Conservation (phyloP, 1,139 yeast species). For the Debaryomyces sp. region DNA sequence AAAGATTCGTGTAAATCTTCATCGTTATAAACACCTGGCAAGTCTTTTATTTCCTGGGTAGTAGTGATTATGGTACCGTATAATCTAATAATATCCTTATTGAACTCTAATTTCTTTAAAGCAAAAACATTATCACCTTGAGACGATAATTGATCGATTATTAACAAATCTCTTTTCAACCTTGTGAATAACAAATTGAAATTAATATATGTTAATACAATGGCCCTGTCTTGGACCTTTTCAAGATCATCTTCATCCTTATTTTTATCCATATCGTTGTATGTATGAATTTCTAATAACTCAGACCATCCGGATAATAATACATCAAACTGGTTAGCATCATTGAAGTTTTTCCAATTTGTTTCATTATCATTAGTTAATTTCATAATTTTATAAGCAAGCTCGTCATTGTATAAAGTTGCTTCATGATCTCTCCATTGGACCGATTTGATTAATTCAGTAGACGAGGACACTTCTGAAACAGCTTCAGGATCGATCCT, state of each 20-base stretch:
- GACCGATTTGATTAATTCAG: slow-evolving; percentile 39
- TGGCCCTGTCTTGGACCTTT: slow-evolving; percentile 71
- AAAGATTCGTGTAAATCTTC: slow-evolving; percentile 64
- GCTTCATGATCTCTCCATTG: slow-evolving; percentile 82
- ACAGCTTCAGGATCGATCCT: slow-evolving; percentile 46
- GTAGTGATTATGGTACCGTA: slow-evolving; percentile 51
- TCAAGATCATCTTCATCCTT: slow-evolving; percentile 51
- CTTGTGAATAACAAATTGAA: slow-evolving; percentile 68
- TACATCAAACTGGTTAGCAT: slow-evolving; percentile 33
- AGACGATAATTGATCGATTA: slow-evolving; percentile 38
- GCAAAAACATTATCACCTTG: neutral
- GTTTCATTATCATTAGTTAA: slow-evolving; percentile 35
- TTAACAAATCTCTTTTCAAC: slow-evolving; percentile 67
- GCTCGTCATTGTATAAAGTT: slow-evolving; percentile 65
- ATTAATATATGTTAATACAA: slow-evolving; percentile 72
- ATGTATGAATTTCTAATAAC: slow-evolving; percentile 49
- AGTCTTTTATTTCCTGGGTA: slow-evolving; percentile 62
- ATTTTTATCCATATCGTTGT: slow-evolving; percentile 47
- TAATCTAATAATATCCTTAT: slow-evolving; percentile 52
- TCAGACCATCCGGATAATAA: slow-evolving; percentile 41
- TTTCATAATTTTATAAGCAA: slow-evolving; percentile 60
- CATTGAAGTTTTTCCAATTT: slow-evolving; percentile 21
- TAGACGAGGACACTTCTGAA: slow-evolving; percentile 32
- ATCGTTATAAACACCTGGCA: slow-evolving; percentile 92
- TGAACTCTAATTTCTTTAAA: slow-evolving; percentile 30